phyloP scores from a whole-genome alignment of 192 early-diverging fungal species.

The Backusella tarrabulga region DNA sequence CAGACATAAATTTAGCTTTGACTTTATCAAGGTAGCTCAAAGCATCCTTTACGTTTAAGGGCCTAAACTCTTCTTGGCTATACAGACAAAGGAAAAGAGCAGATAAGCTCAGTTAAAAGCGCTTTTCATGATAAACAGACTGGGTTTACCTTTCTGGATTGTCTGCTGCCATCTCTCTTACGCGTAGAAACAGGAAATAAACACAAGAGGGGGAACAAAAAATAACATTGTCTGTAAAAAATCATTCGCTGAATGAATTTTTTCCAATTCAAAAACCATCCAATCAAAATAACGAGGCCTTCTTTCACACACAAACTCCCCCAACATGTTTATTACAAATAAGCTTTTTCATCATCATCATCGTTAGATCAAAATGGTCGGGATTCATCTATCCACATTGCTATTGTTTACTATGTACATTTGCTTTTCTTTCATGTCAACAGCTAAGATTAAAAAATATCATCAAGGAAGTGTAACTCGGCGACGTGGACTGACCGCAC shows the following conservation, averaged over 20 bases:
- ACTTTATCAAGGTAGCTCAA: conserved; percentile 94
- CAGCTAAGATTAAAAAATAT: background rate
- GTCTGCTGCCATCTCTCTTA: conserved; percentile 2
- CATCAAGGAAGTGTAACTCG: background rate
- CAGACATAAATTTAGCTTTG: conserved; percentile 81
- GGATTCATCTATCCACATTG: background rate
- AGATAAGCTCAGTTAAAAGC: background rate
- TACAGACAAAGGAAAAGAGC: background rate
- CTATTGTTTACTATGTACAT: background rate
- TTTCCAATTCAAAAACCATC: background rate
- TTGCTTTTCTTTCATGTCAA: background rate
- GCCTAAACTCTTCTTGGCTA: conserved; percentile 33
- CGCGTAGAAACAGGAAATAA: conserved; percentile 3
- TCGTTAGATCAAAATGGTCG: background rate
- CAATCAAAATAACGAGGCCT: background rate
- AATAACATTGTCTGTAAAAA: background rate
- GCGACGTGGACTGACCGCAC: background rate
- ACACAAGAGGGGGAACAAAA: background rate
- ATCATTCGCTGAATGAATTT: background rate
- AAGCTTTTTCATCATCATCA: background rate
- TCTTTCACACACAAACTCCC: background rate
- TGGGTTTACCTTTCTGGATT: background rate
- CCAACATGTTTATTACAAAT: background rate
- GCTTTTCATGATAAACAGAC: background rate
- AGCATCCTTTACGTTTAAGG: conserved; percentile 88